These are phyloP conservation scores for Lunasporangiospora selenospora DNA, from an alignment of 192 early-diverging fungal genomes.

Conservation along the genomic window DNA sequence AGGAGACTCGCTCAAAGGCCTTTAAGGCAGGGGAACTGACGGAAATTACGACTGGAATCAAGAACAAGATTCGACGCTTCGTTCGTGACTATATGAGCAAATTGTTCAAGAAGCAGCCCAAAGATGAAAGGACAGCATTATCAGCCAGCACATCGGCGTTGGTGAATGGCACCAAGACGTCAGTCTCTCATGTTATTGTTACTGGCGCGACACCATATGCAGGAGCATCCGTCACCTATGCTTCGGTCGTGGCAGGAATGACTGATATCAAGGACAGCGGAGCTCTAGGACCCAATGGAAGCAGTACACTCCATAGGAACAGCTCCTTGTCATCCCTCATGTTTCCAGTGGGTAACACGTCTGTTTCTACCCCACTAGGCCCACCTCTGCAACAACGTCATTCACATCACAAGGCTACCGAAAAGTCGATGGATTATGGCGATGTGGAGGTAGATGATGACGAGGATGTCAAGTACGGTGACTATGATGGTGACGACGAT, in stretches of 20 bases:
- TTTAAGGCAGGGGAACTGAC: slow-evolving; percentile 48
- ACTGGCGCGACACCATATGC: too few species aligned
- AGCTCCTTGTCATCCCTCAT: too few species aligned
- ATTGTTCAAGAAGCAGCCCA: slow-evolving; percentile 43
- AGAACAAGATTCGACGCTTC: slow-evolving; percentile 58
- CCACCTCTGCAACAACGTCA: too few species aligned
- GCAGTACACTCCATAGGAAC: too few species aligned
- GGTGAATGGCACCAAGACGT: slow-evolving; percentile 18
- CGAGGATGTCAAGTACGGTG: slow-evolving; percentile 45
- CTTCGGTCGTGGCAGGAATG: too few species aligned
- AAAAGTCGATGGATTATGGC: slow-evolving; percentile 25
- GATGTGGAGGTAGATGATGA: slow-evolving; percentile 45
- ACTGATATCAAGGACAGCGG: too few species aligned
- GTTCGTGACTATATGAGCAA: slow-evolving; percentile 54
- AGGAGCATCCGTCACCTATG: too few species aligned
- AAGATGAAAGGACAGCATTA: slow-evolving; percentile 18
- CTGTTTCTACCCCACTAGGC: too few species aligned
- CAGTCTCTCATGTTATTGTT: slow-evolving; percentile 11
- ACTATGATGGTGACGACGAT: slow-evolving; percentile 29
- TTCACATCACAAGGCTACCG: too few species aligned
- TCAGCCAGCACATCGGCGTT: slow-evolving; percentile 20
- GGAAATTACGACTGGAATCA: slow-evolving; percentile 41
- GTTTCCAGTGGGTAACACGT: too few species aligned
- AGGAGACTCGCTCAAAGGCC: slow-evolving; percentile 51
- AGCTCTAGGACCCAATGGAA: too few species aligned